phyloP scores from a whole-genome alignment of 176 grass and related monocot species.

The Melocanna baccifera region DNA sequence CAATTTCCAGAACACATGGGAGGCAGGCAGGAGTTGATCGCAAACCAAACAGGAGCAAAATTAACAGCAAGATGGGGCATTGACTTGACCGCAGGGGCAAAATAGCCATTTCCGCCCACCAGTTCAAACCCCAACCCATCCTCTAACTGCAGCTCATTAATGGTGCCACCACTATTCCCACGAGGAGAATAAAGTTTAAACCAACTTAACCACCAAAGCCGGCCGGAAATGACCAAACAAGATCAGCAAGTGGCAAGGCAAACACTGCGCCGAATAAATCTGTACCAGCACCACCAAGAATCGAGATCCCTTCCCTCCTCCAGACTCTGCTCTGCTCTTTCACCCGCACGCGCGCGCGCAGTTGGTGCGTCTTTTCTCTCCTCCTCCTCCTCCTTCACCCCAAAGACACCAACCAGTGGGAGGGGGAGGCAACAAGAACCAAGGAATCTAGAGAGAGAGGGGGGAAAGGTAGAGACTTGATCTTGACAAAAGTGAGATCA shows the following conservation, averaged over 20 bases:
- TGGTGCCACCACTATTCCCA: background rate
- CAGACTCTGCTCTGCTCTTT: conserved; percentile 22
- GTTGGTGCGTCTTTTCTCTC: conserved; percentile 34
- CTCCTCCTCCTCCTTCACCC: conserved; percentile 35
- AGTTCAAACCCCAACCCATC: background rate
- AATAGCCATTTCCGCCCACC: background rate
- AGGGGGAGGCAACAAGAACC: conserved; percentile 1
- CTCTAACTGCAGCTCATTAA: background rate
- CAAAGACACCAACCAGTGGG: conserved; percentile 43
- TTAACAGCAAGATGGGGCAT: background rate
- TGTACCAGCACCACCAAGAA: background rate
- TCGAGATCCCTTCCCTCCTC: conserved; percentile 52
- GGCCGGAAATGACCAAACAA: background rate
- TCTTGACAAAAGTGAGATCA: conserved; percentile 30
- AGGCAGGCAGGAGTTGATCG: background rate
- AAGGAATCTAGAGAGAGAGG: conserved; percentile 9
- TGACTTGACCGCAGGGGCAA: conserved; percentile 30
- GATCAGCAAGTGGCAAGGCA: background rate
- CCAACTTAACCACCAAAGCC: conserved; percentile 11
- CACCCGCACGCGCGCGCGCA: background rate
- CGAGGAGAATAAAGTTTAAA: background rate
- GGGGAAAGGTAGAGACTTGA: conserved; percentile 23
- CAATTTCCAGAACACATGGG: background rate
- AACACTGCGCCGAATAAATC: conserved; percentile 28
- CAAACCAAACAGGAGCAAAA: background rate